Base-by-base conservation (phyloP, 108 stramenopile genomes). In the Pseudonitzschia pungens region DNA sequence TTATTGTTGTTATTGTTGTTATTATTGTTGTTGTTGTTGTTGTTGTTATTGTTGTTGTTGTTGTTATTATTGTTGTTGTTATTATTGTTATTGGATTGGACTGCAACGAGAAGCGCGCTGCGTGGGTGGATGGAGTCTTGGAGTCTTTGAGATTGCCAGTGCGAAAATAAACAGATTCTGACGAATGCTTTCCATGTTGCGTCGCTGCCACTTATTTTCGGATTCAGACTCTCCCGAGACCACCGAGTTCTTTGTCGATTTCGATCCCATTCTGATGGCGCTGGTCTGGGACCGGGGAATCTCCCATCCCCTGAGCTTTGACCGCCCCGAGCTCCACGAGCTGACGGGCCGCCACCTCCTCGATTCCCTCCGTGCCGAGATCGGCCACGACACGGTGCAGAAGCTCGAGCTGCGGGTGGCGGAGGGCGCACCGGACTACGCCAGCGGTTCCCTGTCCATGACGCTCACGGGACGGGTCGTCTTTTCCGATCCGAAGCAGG, bases 281-380 rank as follows among this genome's bases (percentile, higher is more conserved):
- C 43, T 64, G 5, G 63, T 65, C 24, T 73, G 72, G 72, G 44
- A 44, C 21, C n/a, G 21, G 10, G 42, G 60, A 12, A 8, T 42
- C 29, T 8, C 60, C 54, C 2, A 36, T 10, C 43, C 63, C 15
- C 44, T 73, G 9, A 31, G 60, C 1, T 4, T 69, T 1, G 75
- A 76, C 58, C 26, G 50, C 48, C 15, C 43, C 24, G 60, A 69
- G 58, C 58, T 76, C 18, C 40, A 42, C 26, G 48, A 45, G 3
- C 16, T 76, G 12, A 76, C 75, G 32, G 53, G 60, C 52, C 51
- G 31, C 20, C 75, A 76, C 40, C 44, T 76, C 22, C 40, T 76
- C 32, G 75, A 69, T 11, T 44, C 65, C 9, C 44, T 76, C 43
- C 32, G 50, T 9, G 68, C 65, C 12, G 68, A 69, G 31, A 44